A percentile compares a stretch with the other conserved stretches of the same genome.
Evolutionary conservation across 805 yeast species (phyloP).

Genomic region (Monosporozyma aquatica): DNA sequence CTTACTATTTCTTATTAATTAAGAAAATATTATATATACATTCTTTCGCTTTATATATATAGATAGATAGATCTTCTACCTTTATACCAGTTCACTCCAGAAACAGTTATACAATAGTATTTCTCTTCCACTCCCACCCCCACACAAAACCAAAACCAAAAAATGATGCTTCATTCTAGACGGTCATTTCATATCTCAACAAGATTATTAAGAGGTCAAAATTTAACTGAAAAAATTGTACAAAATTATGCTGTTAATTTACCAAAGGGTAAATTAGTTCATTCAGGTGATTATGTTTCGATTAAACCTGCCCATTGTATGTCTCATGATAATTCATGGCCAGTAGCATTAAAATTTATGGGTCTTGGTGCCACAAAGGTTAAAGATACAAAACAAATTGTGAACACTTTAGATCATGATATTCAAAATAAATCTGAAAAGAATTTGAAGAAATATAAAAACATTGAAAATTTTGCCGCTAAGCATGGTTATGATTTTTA

Average conservation of each 20-base stretch:
- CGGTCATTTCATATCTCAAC: slow-evolving; percentile 17
- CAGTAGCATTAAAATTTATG: slow-evolving; percentile 93
- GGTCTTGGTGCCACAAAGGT: slow-evolving; percentile 85
- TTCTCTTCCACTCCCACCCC: background rate
- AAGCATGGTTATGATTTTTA: slow-evolving; percentile 92
- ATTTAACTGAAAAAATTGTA: slow-evolving; percentile 89
- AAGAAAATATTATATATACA: no score
- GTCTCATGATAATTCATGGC: slow-evolving; percentile 99
- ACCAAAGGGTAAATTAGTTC: slow-evolving; percentile 65
- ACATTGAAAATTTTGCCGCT: slow-evolving; percentile 82
- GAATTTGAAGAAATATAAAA: slow-evolving; percentile 77
- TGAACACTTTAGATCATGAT: slow-evolving; percentile 94
- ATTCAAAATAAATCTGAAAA: slow-evolving; percentile 89
- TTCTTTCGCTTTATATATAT: no score
- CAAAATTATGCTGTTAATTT: slow-evolving; percentile 87
- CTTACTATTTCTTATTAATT: no score
- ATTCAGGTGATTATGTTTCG: slow-evolving; percentile 88
- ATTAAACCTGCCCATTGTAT: slow-evolving; percentile 94
- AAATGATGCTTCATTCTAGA: slow-evolving; percentile 19
- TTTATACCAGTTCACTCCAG: no score
- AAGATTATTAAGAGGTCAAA: slow-evolving; percentile 42
- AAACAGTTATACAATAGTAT: no score
- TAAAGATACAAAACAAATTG: slow-evolving; percentile 81
- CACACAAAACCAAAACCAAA: background rate
- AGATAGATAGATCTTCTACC: no score